Base-by-base conservation (phyloP, 2,329 filamentous ascomycete genomes). In the Exophiala lecanii-corni region DNA sequence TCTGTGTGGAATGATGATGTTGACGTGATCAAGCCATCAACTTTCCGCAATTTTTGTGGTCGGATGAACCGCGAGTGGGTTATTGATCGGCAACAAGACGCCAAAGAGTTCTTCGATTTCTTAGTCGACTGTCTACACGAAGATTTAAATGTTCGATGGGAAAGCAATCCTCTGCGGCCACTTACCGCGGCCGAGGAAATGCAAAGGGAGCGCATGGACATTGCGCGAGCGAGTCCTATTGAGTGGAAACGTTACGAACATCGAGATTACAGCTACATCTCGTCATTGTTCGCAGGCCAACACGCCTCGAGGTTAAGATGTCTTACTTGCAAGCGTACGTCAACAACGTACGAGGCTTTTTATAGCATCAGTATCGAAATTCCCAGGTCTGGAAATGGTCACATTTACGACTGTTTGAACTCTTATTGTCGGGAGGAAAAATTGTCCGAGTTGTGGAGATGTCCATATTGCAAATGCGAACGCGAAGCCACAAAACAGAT, bases 71-170 rank as follows among this genome's bases (percentile, higher is more conserved):
- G 76, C 5, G 73, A 78, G 53, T 92, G 89, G 69, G 86, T 82
- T 10, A 82, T 86, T 30, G 72, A 74, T 17, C 70, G 79, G 37
- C 91, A 97, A 60, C 92, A 97, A 65, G 92, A 98, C 59, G 84
- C 89, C 2, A 85, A 89, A 53, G 92, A 97, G 57, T 94, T 94
- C 55, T 81, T 91, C 53, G 80, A 81, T 34, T 95, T 94, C 59
- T 64, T 96, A 18, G 74, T 94, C 26, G 81, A 86, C 40, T 82
- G 84, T 53, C 72, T 97, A 9, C 84, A 91, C 55, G 86, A 92
- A 59, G 92, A 98, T 64, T 81, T 94, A 4, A 94, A 95, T 60
- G 65, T 73, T 5, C 74, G 76, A 20, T 84, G 79, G 70, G 71
- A 78, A 48, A 69, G 74, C 40, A 71, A 68, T 2, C 78, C 76